Conservation (phyloP, 2,329 filamentous ascomycete species). For the Pestalotiopsis sp. region DNA sequence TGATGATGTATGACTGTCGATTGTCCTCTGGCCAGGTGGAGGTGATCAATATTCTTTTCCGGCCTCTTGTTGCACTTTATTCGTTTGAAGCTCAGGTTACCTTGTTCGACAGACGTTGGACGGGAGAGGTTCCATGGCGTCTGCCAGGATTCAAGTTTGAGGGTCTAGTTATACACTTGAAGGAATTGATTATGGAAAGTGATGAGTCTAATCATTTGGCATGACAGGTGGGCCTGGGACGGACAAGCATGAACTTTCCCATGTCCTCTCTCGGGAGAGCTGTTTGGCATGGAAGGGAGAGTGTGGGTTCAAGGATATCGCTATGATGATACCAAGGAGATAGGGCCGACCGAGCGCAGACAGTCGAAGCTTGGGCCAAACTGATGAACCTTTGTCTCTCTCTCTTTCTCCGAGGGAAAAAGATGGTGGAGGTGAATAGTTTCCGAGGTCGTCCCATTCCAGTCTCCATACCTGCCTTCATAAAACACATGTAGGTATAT, state of each 20-base stretch:
- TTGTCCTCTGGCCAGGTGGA: background rate
- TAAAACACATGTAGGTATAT: too few species aligned
- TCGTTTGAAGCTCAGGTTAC: background rate
- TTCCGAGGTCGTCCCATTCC: too few species aligned
- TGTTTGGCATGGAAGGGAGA: background rate
- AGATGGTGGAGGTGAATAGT: background rate
- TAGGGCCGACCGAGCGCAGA: background rate
- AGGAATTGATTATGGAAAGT: background rate
- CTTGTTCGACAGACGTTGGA: background rate
- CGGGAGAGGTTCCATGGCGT: background rate
- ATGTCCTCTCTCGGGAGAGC: background rate
- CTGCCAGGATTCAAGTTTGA: background rate
- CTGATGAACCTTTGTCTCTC: background rate
- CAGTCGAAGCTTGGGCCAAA: background rate
- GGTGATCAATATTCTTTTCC: background rate
- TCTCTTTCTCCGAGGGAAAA: background rate
- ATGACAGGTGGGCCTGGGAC: background rate
- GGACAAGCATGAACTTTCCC: background rate
- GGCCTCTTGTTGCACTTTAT: background rate
- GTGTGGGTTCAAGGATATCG: constrained; percentile 8
- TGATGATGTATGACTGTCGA: constrained; percentile 4
- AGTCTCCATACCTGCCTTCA: too few species aligned
- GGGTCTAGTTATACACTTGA: background rate
- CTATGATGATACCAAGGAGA: background rate
- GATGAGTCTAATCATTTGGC: background rate